Evolutionary conservation across 2,329 filamentous ascomycete species (phyloP), one percentile per base, ranked within the genome.

Genomic region (Thermomyces lanuginosus): DNA sequence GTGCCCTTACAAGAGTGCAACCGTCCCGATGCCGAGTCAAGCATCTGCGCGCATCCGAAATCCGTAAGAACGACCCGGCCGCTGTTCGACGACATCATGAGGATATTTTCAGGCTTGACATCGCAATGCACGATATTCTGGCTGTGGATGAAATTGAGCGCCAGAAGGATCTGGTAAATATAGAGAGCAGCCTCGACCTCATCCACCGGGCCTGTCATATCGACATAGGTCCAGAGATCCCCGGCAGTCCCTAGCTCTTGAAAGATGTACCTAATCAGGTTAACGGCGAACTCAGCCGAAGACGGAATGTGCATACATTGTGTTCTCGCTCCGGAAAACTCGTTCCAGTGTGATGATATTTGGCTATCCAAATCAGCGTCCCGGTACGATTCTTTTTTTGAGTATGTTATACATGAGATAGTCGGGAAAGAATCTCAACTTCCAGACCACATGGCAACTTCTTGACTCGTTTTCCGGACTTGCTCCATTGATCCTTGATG

Each of bases 81-180:
- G 22, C 52, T 48, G 8, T 54, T 49, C 27, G 63, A 53, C 1
- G 63, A 66, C 1, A 64, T 64, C 56, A 74, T 59, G 16, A 75
- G 53, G 6, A 74, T 62, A 36, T 74, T 74, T 27, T 74, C 69
- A 0, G 68, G 69, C 38, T 74, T 75, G 25, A 74, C 53, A 38
- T 75, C 70, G 16, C 70, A 56, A 42, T 75, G 70, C 4, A 66
- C 66, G 22, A 74, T 64, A 21, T 59, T 49, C 5, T 56, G 51
- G 3, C 51, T 45, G 40, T 74, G 70, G 1, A 74, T 47, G 38
- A 72, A 71, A 9, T 66, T 48, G n/a, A 73, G 43, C 2, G 64
- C 70, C 28, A 66, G 59, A 6, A 69, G 42, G 3, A 73, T 47
- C 38, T 75, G 70, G 24, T 55, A 51, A 8, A 66, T 45, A 16